Evolutionary conservation across 2,329 filamentous ascomycete genomes (phyloP).

Genomic region (Rhinocladiella similis): DNA sequence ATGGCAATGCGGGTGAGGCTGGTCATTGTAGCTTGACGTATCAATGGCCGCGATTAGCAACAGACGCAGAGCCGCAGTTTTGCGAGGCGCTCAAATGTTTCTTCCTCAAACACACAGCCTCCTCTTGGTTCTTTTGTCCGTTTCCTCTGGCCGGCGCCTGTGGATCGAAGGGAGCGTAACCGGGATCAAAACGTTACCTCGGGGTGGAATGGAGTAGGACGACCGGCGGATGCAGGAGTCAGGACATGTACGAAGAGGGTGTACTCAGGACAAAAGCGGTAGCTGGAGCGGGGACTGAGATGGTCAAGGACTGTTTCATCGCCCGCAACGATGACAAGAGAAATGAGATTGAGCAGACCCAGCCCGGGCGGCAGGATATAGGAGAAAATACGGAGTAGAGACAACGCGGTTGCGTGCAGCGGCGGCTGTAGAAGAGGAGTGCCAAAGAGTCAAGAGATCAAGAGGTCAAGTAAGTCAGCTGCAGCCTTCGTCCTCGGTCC

Average conservation of each 20-base stretch:
- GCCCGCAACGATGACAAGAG: conserved; percentile 23
- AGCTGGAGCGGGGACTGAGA: conserved; percentile 15
- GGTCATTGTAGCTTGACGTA: conserved; percentile 31
- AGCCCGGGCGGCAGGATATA: conserved; percentile 16
- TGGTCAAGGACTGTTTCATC: conserved; percentile 24
- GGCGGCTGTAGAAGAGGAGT: conserved; percentile 13
- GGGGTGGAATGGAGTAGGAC: conserved; percentile 23
- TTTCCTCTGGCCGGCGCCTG: conserved; percentile 4
- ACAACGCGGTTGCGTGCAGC: conserved; percentile 5
- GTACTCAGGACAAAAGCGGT: conserved; percentile 15
- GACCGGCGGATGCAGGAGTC: conserved; percentile 19
- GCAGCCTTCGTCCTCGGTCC: conserved; percentile 10
- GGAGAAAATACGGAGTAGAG: conserved; percentile 6
- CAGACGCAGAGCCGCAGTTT: conserved; percentile 24
- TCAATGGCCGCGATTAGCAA: conserved; percentile 15
- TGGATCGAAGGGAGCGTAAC: conserved; percentile 9
- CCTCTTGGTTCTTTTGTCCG: conserved; percentile 3
- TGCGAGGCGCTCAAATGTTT: conserved; percentile 26
- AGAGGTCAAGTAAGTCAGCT: neutral
- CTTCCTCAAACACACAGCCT: conserved; percentile 18
- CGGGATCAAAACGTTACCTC: conserved; percentile 9
- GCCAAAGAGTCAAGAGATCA: neutral
- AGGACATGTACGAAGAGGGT: conserved; percentile 11
- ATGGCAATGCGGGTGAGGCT: conserved; percentile 29
- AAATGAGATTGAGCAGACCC: conserved; percentile 12